These are phyloP conservation scores for Bocquillonia castaneifolia DNA, from an alignment of 441 rosid genomes.

Conservation along the genomic window DNA sequence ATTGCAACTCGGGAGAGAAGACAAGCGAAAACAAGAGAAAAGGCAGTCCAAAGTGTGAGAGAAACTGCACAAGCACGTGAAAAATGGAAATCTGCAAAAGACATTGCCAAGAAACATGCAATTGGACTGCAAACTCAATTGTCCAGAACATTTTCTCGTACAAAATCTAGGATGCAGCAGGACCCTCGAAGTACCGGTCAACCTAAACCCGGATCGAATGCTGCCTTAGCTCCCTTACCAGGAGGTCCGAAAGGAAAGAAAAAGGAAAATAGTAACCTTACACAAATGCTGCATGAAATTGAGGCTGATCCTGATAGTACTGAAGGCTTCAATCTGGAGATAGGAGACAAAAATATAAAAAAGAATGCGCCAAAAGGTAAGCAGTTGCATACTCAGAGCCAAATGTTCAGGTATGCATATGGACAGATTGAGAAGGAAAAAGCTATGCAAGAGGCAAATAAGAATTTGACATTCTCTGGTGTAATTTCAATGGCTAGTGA, in stretches of 20 bases:
- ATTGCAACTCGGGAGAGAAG: constrained; percentile 78
- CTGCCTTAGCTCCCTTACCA: constrained; percentile 44
- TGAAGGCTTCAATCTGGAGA: constrained; percentile 66
- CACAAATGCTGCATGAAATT: constrained; percentile 70
- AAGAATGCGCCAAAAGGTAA: constrained; percentile 74
- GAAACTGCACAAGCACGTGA: constrained; percentile 69
- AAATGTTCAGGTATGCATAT: constrained; percentile 91
- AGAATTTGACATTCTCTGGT: constrained; percentile 87
- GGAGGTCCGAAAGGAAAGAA: constrained; percentile 45
- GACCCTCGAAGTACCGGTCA: constrained; percentile 40
- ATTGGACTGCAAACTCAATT: constrained; percentile 58
- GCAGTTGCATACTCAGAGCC: constrained; percentile 83
- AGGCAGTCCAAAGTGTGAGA: constrained; percentile 73
- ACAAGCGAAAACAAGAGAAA: constrained; percentile 77
- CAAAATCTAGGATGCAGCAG: constrained; percentile 45
- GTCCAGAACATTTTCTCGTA: constrained; percentile 77
- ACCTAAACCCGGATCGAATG: constrained; percentile 51
- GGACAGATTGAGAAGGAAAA: constrained; percentile 94
- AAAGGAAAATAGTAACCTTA: constrained; percentile 55
- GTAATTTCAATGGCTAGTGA: constrained; percentile 81
- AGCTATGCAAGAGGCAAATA: constrained; percentile 76
- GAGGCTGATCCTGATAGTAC: constrained; percentile 59
- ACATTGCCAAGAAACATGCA: constrained; percentile 70
- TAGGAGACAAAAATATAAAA: constrained; percentile 63
- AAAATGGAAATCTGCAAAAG: constrained; percentile 90